Evolutionary conservation across 2,329 filamentous ascomycete genomes (phyloP).

Genomic region (Venturia nashicola): DNA sequence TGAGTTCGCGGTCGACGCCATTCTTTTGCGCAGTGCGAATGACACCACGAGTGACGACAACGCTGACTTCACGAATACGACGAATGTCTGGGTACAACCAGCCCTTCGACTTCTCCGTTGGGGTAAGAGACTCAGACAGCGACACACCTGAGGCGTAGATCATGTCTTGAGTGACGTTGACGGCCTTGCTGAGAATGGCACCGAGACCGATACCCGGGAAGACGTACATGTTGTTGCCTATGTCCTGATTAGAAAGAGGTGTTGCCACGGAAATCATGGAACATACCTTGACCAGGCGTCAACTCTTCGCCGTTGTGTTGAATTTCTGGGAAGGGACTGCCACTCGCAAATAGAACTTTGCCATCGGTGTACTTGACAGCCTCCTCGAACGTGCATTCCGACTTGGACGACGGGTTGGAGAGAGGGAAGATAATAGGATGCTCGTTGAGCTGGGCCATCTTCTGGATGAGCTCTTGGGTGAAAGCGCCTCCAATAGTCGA

Average conservation of each 20-base stretch:
- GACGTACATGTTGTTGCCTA: conserved; percentile 85
- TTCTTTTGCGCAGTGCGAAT: conserved; percentile 83
- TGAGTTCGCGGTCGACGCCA: conserved; percentile 41
- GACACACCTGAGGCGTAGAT: conserved; percentile 86
- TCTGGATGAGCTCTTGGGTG: conserved; percentile 69
- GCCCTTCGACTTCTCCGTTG: conserved; percentile 68
- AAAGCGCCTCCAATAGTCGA: conserved; percentile 93
- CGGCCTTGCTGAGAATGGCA: conserved; percentile 80
- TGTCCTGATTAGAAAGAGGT: conserved; percentile 51
- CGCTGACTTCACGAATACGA: conserved; percentile 80
- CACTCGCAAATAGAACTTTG: conserved; percentile 84
- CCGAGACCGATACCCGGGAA: conserved; percentile 95
- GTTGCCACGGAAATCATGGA: background rate
- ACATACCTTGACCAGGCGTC: conserved; percentile 34
- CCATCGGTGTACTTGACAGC: conserved; percentile 86
- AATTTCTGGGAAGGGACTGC: conserved; percentile 75
- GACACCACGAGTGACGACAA: conserved; percentile 78
- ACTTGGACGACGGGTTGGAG: conserved; percentile 91
- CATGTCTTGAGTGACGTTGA: conserved; percentile 85
- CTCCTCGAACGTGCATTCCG: conserved; percentile 94
- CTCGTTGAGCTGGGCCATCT: conserved; percentile 49
- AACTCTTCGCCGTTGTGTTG: conserved; percentile 32
- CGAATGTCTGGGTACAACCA: conserved; percentile 86
- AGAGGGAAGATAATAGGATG: conserved; percentile 74
- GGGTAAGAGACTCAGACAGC: conserved; percentile 63